These are phyloP conservation scores for Anthracocystis setariae DNA, from an alignment of 1,284 basidiomycete species.

Conservation along the genomic window DNA sequence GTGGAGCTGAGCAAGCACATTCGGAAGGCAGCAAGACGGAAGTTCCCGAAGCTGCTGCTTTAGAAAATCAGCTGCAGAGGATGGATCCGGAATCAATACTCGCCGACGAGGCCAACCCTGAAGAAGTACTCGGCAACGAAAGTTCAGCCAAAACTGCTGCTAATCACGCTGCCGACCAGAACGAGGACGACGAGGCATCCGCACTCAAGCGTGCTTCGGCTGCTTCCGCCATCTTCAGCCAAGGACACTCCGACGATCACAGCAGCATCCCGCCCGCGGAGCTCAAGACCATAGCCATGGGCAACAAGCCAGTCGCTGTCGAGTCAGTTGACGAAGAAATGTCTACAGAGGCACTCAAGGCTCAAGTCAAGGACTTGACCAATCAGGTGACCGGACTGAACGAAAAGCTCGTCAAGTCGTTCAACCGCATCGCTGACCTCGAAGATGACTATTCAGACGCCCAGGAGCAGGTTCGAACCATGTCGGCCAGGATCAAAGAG, in stretches of 20 bases:
- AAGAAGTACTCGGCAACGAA: constrained; percentile 51
- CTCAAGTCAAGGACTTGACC: constrained; percentile 84
- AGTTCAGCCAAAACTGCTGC: constrained; percentile 38
- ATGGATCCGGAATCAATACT: constrained; percentile 57
- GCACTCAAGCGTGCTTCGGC: constrained; percentile 36
- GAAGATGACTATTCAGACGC: constrained; percentile 85
- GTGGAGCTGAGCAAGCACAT: constrained; percentile 17
- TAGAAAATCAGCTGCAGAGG: constrained; percentile 42
- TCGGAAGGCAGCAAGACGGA: constrained; percentile 3
- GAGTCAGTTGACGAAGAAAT: background rate
- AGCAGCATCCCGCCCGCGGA: constrained; percentile 17
- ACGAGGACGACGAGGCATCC: constrained; percentile 14
- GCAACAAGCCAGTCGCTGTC: constrained; percentile 9
- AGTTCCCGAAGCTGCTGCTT: constrained; percentile 8
- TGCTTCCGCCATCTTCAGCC: constrained; percentile 44
- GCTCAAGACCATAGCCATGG: constrained; percentile 7
- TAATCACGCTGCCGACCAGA: constrained; percentile 4
- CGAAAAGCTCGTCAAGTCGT: constrained; percentile 87
- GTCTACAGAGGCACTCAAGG: constrained; percentile 73
- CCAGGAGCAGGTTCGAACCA: constrained; percentile 76
- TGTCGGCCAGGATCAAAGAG: constrained; percentile 69
- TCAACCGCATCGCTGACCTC: constrained; percentile 89
- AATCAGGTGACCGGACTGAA: constrained; percentile 91
- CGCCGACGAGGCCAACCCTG: constrained; percentile 58
- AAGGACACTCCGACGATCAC: constrained; percentile 13